Percentiles rank a stretch among this genome's conserved stretches.
Evolutionary conservation across 2,329 filamentous ascomycete genomes (phyloP).

Genomic region (Cordyceps cicadae): DNA sequence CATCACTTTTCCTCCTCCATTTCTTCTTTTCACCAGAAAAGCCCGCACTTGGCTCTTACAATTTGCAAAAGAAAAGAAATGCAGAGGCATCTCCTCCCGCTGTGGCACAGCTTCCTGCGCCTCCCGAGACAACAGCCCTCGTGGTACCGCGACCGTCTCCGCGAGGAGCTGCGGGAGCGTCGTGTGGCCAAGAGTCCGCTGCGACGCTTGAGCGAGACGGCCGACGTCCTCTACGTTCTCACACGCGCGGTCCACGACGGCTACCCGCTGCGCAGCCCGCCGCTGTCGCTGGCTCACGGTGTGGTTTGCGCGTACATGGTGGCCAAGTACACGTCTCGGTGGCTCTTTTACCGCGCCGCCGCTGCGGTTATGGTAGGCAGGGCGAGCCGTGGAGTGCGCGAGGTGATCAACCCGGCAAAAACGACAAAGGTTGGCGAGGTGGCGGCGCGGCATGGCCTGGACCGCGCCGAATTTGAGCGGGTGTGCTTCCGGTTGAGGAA

Average conservation of each 20-base stretch:
- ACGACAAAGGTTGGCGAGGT: conserved; percentile 27
- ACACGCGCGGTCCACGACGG: conserved; percentile 32
- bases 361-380: conserved; percentile 20
- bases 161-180: conserved; percentile 31
- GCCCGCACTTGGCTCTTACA: no score
- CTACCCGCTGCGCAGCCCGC: conserved; percentile 22
- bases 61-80: background rate
- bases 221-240: conserved; percentile 35
- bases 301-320: conserved; percentile 33
- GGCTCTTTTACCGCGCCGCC: conserved; percentile 30
- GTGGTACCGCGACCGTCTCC: conserved; percentile 32
- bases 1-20: no score
- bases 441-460: conserved; percentile 29
- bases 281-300: conserved; percentile 17
- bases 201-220: conserved; percentile 33
- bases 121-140: conserved; percentile 25
- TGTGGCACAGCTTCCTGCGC: conserved; percentile 15
- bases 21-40: background rate
- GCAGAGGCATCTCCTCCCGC: background rate
- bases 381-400: conserved; percentile 21
- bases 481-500: conserved; percentile 21
- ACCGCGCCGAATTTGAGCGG: conserved; percentile 23
- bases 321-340: conserved; percentile 34
- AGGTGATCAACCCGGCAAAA: conserved; percentile 37
- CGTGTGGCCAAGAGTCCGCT: conserved; percentile 21